These are phyloP conservation scores for Keithomyces neogunnii DNA, from an alignment of 2,329 filamentous ascomycete genomes.

Conservation along the genomic window DNA sequence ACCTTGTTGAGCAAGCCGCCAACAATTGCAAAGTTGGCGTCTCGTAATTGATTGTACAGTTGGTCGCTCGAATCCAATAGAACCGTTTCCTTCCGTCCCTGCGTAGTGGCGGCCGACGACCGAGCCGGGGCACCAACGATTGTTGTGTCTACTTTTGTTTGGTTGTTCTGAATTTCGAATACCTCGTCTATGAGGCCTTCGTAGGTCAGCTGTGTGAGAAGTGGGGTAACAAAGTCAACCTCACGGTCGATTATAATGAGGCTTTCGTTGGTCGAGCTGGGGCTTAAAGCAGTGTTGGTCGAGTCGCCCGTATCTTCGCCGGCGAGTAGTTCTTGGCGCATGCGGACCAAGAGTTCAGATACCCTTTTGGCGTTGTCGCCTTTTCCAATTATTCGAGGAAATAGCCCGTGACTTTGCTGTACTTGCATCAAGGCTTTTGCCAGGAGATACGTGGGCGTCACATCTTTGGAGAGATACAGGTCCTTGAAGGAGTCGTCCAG, in stretches of 20 bases:
- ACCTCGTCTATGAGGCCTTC: constrained; percentile 93
- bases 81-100: constrained; percentile 75
- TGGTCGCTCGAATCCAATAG: constrained; percentile 83
- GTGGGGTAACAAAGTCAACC: constrained; percentile 82
- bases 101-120: constrained; percentile 44
- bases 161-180: constrained; percentile 85
- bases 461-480: constrained; percentile 82
- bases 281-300: constrained; percentile 60
- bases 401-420: constrained; percentile 84
- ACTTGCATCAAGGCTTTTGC: constrained; percentile 91
- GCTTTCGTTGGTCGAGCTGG: constrained; percentile 81
- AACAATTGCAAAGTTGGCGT: constrained; percentile 93
- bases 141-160: constrained; percentile 85
- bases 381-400: constrained; percentile 90
- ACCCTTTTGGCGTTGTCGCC: constrained; percentile 88
- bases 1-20: constrained; percentile 84
- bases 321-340: constrained; percentile 81
- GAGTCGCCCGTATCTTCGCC: constrained; percentile 63
- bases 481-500: constrained; percentile 80
- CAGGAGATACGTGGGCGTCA: constrained; percentile 80
- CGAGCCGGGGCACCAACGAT: constrained; percentile 70
- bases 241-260: constrained; percentile 93
- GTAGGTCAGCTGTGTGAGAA: constrained; percentile 93
- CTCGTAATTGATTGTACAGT: constrained; percentile 77
- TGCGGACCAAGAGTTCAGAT: constrained; percentile 77